These are phyloP conservation scores for Hemisphaericaspora xylofermentans DNA, from an alignment of 1,139 yeast species.

Conservation along the genomic window DNA sequence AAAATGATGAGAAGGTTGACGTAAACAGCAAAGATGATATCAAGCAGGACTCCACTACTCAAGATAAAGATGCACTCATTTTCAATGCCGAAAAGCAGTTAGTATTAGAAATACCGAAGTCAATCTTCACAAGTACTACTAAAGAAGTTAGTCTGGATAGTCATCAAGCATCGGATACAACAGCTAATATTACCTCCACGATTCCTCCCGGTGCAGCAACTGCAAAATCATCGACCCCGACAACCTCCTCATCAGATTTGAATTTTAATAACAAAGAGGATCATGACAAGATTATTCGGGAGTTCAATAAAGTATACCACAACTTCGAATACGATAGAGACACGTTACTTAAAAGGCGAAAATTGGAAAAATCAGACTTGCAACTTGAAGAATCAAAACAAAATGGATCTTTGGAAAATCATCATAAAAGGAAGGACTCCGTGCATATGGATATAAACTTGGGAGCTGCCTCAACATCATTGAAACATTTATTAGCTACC, in stretches of 20 bases:
- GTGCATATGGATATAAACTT: constrained; percentile 18
- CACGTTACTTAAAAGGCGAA: constrained; percentile 71
- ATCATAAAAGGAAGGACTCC: constrained; percentile 7
- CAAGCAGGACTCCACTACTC: background rate
- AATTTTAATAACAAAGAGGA: constrained; percentile 25
- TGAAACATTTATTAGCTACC: constrained; percentile 74
- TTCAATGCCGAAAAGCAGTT: constrained; percentile 30
- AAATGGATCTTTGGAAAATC: constrained; percentile 6
- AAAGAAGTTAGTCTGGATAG: background rate
- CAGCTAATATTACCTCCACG: background rate
- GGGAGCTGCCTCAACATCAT: constrained; percentile 70
- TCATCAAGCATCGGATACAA: constrained; percentile 5
- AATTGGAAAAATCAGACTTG: constrained; percentile 77
- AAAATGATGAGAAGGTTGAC: constrained; percentile 19
- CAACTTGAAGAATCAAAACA: constrained; percentile 49
- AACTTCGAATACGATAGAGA: constrained; percentile 82
- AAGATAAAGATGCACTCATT: constrained; percentile 7
- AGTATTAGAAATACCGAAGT: constrained; percentile 31
- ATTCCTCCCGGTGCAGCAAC: constrained; percentile 10
- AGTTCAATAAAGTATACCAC: constrained; percentile 67
- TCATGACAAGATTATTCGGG: constrained; percentile 39
- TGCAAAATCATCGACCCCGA: constrained; percentile 9
- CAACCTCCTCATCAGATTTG: constrained; percentile 5
- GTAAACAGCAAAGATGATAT: constrained; percentile 6
- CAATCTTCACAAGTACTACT: constrained; percentile 18